phyloP scores from a whole-genome alignment of 805 yeast genomes.

The Ascoidea rubescens region DNA sequence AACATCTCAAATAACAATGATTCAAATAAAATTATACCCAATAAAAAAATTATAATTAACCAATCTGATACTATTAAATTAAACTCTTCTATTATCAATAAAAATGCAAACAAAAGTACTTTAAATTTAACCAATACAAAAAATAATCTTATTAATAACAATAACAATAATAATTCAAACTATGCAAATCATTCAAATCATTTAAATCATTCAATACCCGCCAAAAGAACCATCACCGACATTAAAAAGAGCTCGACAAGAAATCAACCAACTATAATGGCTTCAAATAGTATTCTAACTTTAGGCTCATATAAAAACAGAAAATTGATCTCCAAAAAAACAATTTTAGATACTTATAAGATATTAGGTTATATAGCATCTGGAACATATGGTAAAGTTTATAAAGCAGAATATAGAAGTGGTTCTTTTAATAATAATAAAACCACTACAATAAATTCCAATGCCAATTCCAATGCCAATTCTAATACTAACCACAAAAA shows the following conservation, averaged over 20 bases:
- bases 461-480: conserved; percentile 5
- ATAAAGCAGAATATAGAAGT: conserved; percentile 58
- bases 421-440: conserved; percentile 11
- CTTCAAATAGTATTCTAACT: conserved; percentile 38
- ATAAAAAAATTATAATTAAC: no score
- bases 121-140: not conserved
- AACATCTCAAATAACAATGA: no score
- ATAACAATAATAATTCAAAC: not conserved
- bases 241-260: not conserved
- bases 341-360: conserved; percentile 75
- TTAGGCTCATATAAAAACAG: conserved; percentile 47
- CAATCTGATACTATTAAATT: no score
- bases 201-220: not conserved
- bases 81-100: not conserved
- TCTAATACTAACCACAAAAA: conserved; percentile 4
- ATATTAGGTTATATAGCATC: conserved; percentile 95
- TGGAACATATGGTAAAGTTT: conserved; percentile 93
- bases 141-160: no score
- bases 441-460: not conserved
- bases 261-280: conserved; percentile 33
- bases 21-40: no score
- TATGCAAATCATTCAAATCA: not conserved
- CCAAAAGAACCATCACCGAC: not conserved
- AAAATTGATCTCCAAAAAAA: conserved; percentile 49
- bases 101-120: not conserved